A percentile compares a stretch with the other conserved stretches of the same genome.
Evolutionary conservation across 257 asterid genomes (phyloP).

Genomic region (Penstemon newberryi): DNA sequence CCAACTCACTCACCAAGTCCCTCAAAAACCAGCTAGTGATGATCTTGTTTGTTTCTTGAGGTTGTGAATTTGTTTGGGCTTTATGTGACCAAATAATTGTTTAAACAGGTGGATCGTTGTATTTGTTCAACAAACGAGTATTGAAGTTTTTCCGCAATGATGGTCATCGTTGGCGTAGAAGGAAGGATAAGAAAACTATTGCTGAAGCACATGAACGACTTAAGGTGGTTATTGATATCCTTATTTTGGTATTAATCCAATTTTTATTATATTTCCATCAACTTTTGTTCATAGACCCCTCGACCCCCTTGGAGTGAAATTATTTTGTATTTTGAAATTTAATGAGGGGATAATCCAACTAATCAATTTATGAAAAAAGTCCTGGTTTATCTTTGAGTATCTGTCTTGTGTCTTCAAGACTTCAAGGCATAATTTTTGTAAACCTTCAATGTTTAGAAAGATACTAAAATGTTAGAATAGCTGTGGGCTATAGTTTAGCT

Average conservation of each 20-base stretch:
- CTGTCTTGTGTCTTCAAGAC: no score
- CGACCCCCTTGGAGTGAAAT: neutral
- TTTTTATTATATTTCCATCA: neutral
- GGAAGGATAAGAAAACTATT: conserved; percentile 56
- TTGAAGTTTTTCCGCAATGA: conserved; percentile 55
- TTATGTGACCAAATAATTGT: conserved; percentile 20
- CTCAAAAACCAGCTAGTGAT: conserved; percentile 76
- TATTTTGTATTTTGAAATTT: neutral
- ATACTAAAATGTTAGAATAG: conserved; percentile 15
- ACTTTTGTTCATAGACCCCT: conserved; percentile 11
- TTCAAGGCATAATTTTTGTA: conserved; percentile 1
- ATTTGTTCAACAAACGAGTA: conserved; percentile 57
- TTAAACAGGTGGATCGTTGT: conserved; percentile 52
- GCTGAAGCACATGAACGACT: conserved; percentile 71
- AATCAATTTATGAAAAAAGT: neutral
- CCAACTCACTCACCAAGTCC: conserved; percentile 68
- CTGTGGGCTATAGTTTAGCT: neutral
- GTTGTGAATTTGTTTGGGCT: conserved; percentile 1
- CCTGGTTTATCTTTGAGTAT: no score
- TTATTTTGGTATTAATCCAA: conserved; percentile 19
- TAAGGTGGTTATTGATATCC: conserved; percentile 38
- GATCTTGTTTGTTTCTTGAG: neutral
- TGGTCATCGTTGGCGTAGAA: conserved; percentile 69
- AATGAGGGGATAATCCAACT: neutral
- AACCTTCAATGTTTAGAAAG: conserved; percentile 7